Base-by-base conservation (phyloP, 164 flowering plant genomes). In the Chimonanthus praecox region DNA sequence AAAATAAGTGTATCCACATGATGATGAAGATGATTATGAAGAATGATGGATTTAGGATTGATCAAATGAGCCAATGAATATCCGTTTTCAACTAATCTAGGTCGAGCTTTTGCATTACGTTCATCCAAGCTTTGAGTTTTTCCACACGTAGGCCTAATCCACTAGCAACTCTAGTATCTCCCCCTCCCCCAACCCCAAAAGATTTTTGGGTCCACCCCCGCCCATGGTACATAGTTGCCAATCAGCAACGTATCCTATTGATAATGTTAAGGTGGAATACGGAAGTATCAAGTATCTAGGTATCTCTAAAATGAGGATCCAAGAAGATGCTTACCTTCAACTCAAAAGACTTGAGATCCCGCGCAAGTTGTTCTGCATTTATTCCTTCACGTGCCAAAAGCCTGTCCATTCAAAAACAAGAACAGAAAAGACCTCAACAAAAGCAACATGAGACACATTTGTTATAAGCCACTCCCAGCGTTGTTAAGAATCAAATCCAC, bases 321-420 rank as follows among this genome's bases (percentile, higher is more conserved):
- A n/a, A 4, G 6, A 46, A 60, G 18, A 60, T 15, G 64, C 54
- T 51, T 73, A 92, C 99, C 92, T 94, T 93, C 69, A 95, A 78
- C 70, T 95, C 97, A 71, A 93, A 95, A 11, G 99, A 95, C 81
- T 93, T 95, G 3, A 95, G 85, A 87, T 93, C 99, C 18, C 99
- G 83, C 4, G 99, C 94, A 74, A 95, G 97, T 73, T 95, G 99
- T 75, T 95, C 99, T 0, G 98, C 99, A 84, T 93, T 93, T 76
- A 95, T 83, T 70, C 99, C 99, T 81, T 95, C 98, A 6, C 99
- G 92, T 7, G 99, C 98, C 71, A 95, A 85, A 49, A 95, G 79
- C 83, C 99, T 94, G 76, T 20, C 11, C 60, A 54, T 6, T 54
- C 60, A 54, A 54, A 54, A 54, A 4, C 60, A 54, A 54, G n/a